Percentiles rank a stretch among this genome's conserved stretches.
These are phyloP conservation scores for Calonectria pseudoturangicola DNA, from an alignment of 2,329 filamentous ascomycete species.

Conservation along the genomic window DNA sequence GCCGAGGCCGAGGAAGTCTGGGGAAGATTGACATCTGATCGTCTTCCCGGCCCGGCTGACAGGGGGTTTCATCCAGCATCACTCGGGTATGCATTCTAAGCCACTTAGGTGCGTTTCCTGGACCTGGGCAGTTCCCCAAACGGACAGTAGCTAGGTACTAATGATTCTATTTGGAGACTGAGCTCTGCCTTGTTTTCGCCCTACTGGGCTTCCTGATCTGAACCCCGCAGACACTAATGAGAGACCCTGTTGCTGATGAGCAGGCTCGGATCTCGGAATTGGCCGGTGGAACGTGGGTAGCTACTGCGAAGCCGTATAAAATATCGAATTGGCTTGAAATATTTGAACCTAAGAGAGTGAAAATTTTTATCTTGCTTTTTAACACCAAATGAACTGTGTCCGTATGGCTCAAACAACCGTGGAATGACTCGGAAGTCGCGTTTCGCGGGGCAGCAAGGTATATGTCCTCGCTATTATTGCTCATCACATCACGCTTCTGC, in stretches of 20 bases:
- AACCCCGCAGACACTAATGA: conserved; percentile 17
- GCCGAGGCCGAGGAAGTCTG: conserved; percentile 35
- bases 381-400: neutral
- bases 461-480: conserved; percentile 10
- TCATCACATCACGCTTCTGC: conserved; percentile 17
- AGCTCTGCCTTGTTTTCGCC: neutral
- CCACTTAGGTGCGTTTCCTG: neutral
- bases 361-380: neutral
- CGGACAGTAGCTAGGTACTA: neutral
- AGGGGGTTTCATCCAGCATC: conserved; percentile 11
- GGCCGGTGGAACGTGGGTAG: neutral
- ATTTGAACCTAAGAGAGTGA: neutral
- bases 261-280: conserved; percentile 12
- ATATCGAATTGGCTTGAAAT: no score
- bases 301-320: neutral
- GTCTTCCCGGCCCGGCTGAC: conserved; percentile 6
- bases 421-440: conserved; percentile 22
- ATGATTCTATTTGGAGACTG: conserved; percentile 3
- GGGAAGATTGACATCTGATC: conserved; percentile 36
- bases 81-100: neutral
- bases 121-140: neutral
- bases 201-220: conserved; percentile 19
- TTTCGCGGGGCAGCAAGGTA: conserved; percentile 20
- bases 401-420: neutral
- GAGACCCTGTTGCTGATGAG: neutral